A percentile compares a stretch with the other conserved stretches of the same genome.
Evolutionary conservation across 176 grass and related monocot genomes (phyloP).

Genomic region (Chrysopogon serrulatus): DNA sequence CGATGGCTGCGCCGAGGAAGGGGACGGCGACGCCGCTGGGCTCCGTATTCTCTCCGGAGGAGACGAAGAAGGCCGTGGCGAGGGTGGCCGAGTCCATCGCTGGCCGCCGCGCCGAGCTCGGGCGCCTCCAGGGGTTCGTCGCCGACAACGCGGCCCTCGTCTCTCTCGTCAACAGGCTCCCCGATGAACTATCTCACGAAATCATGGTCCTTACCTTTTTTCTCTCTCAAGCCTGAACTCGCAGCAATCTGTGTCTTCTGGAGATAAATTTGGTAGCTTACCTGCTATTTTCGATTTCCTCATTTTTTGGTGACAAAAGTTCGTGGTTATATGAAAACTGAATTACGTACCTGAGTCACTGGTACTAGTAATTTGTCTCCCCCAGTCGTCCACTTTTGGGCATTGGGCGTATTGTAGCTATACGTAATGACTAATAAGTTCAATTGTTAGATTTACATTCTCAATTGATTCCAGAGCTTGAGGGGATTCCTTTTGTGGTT

Average conservation of each 20-base stretch:
- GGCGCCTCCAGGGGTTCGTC: conserved; percentile 50
- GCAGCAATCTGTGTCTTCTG: background rate
- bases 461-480: background rate
- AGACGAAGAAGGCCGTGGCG: conserved; percentile 53
- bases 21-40: conserved; percentile 63
- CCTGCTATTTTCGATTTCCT: background rate
- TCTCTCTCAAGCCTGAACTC: background rate
- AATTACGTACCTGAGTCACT: background rate
- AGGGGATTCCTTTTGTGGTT: background rate
- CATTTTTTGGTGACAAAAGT: background rate
- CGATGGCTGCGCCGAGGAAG: conserved; percentile 43
- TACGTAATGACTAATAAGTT: background rate
- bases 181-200: conserved; percentile 79
- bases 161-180: conserved; percentile 66
- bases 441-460: background rate
- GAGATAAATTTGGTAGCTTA: background rate
- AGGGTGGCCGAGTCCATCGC: conserved; percentile 47
- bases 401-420: background rate
- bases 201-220: conserved; percentile 52
- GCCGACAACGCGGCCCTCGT: conserved; percentile 72
- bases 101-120: conserved; percentile 52
- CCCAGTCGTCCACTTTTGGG: background rate
- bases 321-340: background rate
- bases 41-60: conserved; percentile 61
- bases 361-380: background rate